These are phyloP conservation scores for Leishmania tarentolae DNA, from an alignment of 208 protist species.

Conservation along the genomic window DNA sequence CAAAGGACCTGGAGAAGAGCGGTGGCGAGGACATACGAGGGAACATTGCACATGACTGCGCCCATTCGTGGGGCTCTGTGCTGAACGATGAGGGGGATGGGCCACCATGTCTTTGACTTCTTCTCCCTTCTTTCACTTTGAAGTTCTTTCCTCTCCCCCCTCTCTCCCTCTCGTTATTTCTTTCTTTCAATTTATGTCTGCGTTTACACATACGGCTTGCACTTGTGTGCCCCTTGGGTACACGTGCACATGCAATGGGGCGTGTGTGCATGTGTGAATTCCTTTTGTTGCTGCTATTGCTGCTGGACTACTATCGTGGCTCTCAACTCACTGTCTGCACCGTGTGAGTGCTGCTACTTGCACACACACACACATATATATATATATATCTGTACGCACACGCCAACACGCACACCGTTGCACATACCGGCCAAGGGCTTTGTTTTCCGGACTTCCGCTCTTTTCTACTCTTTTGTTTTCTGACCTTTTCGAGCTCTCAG, in stretches of 20 bases:
- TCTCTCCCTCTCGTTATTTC: background rate
- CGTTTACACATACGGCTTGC: background rate
- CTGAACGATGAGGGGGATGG: background rate
- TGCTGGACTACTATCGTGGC: background rate
- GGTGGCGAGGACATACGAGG: background rate
- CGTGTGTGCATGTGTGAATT: background rate
- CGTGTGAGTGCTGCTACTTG: background rate
- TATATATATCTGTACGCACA: background rate
- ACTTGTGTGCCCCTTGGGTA: background rate
- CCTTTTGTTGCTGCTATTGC: background rate
- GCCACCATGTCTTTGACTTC: background rate
- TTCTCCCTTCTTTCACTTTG: background rate
- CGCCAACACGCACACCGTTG: background rate
- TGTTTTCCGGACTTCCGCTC: background rate
- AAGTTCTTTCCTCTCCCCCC: background rate
- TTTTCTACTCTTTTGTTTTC: slow-evolving; percentile 7
- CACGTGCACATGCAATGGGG: background rate
- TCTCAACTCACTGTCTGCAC: background rate
- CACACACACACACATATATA: background rate
- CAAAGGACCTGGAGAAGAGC: background rate
- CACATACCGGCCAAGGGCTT: background rate
- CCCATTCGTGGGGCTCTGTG: background rate
- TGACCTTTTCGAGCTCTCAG: background rate
- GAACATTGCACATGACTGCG: background rate
- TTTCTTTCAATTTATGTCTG: background rate